phyloP scores from a whole-genome alignment of 2,329 filamentous ascomycete genomes.

The Phyllosticta citrichinensis region DNA sequence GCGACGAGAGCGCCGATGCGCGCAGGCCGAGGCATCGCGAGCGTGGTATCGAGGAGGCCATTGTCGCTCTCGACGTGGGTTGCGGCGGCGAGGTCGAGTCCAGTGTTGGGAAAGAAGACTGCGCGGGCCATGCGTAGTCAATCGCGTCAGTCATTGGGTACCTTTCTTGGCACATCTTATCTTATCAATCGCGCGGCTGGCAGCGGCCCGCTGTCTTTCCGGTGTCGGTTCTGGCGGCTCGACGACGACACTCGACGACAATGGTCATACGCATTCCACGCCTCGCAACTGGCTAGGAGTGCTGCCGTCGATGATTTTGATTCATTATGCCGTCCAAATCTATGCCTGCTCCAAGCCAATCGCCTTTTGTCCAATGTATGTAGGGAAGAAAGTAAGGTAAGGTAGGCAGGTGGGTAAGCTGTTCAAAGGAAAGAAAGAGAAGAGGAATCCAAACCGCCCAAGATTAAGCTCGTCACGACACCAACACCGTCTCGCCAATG shows the following conservation, averaged over 20 bases:
- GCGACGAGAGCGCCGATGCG: not conserved
- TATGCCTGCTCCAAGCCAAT: too few species aligned
- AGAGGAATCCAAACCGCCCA: not conserved
- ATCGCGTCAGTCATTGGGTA: not conserved
- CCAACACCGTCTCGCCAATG: slow-evolving; percentile 42
- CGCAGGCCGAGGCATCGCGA: not conserved
- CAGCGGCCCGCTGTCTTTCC: not conserved
- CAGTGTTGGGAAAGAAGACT: not conserved
- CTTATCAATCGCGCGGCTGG: not conserved
- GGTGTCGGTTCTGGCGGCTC: not conserved
- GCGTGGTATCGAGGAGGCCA: not conserved
- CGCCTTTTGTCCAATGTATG: too few species aligned
- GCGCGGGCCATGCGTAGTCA: too few species aligned
- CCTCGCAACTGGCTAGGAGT: not conserved
- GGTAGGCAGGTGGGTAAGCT: too few species aligned
- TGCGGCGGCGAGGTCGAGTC: too few species aligned
- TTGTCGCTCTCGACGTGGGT: not conserved
- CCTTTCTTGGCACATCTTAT: not conserved
- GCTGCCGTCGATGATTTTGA: not conserved
- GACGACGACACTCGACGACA: not conserved
- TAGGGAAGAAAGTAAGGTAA: too few species aligned
- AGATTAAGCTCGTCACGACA: slow-evolving; percentile 15
- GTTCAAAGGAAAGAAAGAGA: not conserved
- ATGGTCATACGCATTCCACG: not conserved
- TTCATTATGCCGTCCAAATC: not conserved